Base-by-base conservation (phyloP, 1,139 yeast genomes). In the Schizosaccharomyces versatilis region DNA sequence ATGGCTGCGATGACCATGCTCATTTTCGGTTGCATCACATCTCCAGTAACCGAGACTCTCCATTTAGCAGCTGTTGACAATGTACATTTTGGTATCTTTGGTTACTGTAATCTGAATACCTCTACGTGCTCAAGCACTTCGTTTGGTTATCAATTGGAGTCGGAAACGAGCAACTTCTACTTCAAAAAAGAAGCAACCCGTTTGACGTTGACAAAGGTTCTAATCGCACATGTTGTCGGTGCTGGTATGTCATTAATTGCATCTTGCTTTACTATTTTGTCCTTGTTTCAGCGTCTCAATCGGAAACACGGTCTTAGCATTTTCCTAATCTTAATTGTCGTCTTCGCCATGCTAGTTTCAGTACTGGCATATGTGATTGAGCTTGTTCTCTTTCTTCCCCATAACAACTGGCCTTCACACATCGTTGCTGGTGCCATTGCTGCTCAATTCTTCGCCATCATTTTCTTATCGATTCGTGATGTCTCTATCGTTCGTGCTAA, bases 191-290 rank as follows among this genome's bases (percentile, higher is more conserved):
- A 76, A 0, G 32, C 32, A 24, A 69, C 71, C 47, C 79, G 84
- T 1, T 73, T 94, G 60, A 75, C 74, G 1, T 74, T 88, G 55
- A 81, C 93, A 2, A 77, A 78, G 60, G 72, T 84, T 52, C 72
- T 88, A 55, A 77, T 88, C 49, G 77, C 84, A 17, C 86, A 83
- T 60, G 94, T 94, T 0, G 77, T 88, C 41, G 84, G 94, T 5
- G 78, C 84, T 15, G 94, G 88, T 0, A 71, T 84, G 64, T 78
- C 84, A 12, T 71, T 80, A 54, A 61, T 82, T 7, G 66, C 79
- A 58, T 62, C 72, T 38, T 41, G 69, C 6, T 62, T 67, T 53
- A 63, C 74, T 0, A 54, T 72, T 5, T 32, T 44, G 19, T 44
- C 49, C 2, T 10, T 44, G 12, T 44, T 44, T 12, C 49, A 44